Evolutionary conservation across 805 yeast genomes (phyloP).

Genomic region (Metschnikowia borealis): DNA sequence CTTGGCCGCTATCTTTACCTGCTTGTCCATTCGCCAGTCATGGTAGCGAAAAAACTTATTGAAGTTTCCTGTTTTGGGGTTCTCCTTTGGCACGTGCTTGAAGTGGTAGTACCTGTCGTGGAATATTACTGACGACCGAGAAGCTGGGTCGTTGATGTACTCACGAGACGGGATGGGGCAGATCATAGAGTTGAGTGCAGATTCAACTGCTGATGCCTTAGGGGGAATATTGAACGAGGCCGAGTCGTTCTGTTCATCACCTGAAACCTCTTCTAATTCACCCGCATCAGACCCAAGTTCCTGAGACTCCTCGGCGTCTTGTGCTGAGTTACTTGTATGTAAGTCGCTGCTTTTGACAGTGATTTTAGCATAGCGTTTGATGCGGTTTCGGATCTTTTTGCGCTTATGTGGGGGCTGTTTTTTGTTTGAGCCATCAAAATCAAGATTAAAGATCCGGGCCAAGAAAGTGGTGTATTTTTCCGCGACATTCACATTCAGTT

Average conservation of each 20-base stretch:
- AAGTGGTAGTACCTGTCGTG: slow-evolving; percentile 41
- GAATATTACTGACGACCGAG: slow-evolving; percentile 36
- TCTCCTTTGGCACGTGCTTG: slow-evolving; percentile 27
- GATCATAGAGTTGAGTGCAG: slow-evolving; percentile 37
- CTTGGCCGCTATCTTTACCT: slow-evolving; percentile 39
- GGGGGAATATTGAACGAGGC: slow-evolving; percentile 41
- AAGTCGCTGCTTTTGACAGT: slow-evolving; percentile 19
- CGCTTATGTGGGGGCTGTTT: slow-evolving; percentile 10
- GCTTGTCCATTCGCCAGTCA: slow-evolving; percentile 36
- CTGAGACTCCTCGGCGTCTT: not conserved
- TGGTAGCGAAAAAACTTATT: slow-evolving; percentile 24
- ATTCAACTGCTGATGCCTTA: slow-evolving; percentile 40
- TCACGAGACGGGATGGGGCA: slow-evolving; percentile 37
- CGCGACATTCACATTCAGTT: slow-evolving; percentile 10
- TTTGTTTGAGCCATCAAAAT: slow-evolving; percentile 5
- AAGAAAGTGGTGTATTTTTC: slow-evolving; percentile 15
- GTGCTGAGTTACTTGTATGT: not conserved
- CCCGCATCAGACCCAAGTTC: not conserved
- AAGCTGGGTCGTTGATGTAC: slow-evolving; percentile 31
- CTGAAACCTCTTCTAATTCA: not conserved
- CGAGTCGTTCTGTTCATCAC: slow-evolving; percentile 5
- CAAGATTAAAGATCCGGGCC: slow-evolving; percentile 12
- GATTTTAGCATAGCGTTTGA: slow-evolving; percentile 15
- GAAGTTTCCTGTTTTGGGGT: slow-evolving; percentile 10
- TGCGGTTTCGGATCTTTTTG: slow-evolving; percentile 5